Base-by-base conservation (phyloP, 805 yeast species). In the Metschnikowia corniflorae region DNA sequence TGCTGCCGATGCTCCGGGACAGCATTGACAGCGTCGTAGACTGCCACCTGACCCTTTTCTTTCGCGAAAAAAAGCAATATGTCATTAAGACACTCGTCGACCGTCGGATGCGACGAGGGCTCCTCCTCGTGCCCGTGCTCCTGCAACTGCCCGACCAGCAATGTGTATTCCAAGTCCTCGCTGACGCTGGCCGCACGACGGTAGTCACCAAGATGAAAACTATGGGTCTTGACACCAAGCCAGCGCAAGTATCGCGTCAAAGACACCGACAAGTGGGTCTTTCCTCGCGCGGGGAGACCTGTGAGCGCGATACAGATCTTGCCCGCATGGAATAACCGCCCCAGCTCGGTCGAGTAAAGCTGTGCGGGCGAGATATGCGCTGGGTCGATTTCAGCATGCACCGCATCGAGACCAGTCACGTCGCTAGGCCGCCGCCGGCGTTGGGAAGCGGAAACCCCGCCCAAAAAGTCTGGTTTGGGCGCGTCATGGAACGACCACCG, bases 231-330 rank as follows among this genome's bases (percentile, higher is more conserved):
- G 15, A 93, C 97, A 5, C 98, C 98, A 29, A 93, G 68, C 98
- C 98, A 93, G 51, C 97, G 75, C 48, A 94, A 69, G 59, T 89
- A 93, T 40, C 98, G 75, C 4, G 96, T 87, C 46, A 93, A 71
- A 10, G 95, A 82, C 26, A 91, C 97, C 5, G 96, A 83, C 33
- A 91, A 70, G 57, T 88, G 87, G 1, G 98, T 93, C 58, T 93
- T 93, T 2, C 97, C 97, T 31, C 97, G 73, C 1, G 96, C 97
- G 2, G 98, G 97, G 42, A 89, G 70, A 0, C 98, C 98, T 4
- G 86, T 91, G 48, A 93, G 71, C 4, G 84, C 86, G 35, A 93
- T 82, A 50, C 95, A 78, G 29, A 93, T 79, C 51, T 86, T 85
- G 3, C 98, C 98, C 4, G 98, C 97, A 54, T 93, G 97, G 65